A percentile compares a stretch with the other conserved stretches of the same genome.
Conservation (phyloP, 371 early-diverging fungal species). For the Mucor piriformis region DNA sequence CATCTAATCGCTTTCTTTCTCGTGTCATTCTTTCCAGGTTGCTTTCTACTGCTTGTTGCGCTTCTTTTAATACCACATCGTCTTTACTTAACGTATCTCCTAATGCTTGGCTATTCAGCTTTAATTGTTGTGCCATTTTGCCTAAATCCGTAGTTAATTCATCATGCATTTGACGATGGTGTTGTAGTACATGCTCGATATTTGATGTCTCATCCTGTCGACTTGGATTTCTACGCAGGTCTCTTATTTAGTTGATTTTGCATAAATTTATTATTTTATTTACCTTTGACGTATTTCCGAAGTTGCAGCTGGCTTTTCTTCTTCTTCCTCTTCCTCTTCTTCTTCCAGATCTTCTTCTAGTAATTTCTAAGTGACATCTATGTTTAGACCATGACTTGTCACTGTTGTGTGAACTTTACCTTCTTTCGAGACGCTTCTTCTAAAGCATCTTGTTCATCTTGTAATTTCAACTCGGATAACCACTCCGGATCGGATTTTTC, state of each 20-base stretch:
- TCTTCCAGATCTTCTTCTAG: constrained; percentile 9
- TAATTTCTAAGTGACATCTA: constrained; percentile 4
- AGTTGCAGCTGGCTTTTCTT: background rate
- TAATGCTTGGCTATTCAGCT: constrained; percentile 64
- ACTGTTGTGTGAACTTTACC: background rate
- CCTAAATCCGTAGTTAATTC: constrained; percentile 68
- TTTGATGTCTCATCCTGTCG: constrained; percentile 40
- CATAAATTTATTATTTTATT: constrained; percentile 6
- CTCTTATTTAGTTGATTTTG: background rate
- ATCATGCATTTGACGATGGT: constrained; percentile 70
- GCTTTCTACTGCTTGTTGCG: constrained; percentile 51
- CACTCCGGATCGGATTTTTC: constrained; percentile 44
- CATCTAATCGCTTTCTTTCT: constrained; percentile 59
- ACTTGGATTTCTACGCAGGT: background rate
- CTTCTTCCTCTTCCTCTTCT: background rate
- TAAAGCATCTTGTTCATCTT: constrained; percentile 18
- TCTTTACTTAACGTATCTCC: constrained; percentile 66
- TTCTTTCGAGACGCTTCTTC: constrained; percentile 10
- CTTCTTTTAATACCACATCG: constrained; percentile 39
- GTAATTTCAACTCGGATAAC: constrained; percentile 24
- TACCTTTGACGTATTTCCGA: constrained; percentile 18
- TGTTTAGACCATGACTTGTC: no score
- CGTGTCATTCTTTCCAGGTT: constrained; percentile 53
- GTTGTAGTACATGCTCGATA: constrained; percentile 61
- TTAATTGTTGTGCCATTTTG: constrained; percentile 67